Percentiles rank a stretch among this genome's conserved stretches.
Evolutionary conservation across 2,329 filamentous ascomycete genomes (phyloP).

Genomic region (Colletotrichum sublineola): DNA sequence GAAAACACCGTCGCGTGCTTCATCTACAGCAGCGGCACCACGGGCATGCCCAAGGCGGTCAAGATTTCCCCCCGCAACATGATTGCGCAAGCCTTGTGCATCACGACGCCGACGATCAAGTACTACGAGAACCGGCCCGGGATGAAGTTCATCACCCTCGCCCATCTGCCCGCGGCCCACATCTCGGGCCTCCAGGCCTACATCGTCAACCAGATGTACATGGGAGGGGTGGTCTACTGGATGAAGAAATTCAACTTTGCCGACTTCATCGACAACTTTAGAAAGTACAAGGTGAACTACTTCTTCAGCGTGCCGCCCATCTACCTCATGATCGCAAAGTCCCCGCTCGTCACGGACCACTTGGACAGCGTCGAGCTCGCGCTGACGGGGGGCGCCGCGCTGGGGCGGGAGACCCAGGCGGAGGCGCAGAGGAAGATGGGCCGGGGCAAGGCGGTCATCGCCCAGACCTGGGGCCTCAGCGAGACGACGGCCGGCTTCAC

Average conservation of each 20-base stretch:
- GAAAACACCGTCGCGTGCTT: conserved; percentile 57
- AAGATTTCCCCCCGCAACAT: conserved; percentile 60
- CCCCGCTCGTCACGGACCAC: conserved; percentile 66
- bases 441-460: conserved; percentile 55
- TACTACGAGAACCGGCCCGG: conserved; percentile 47
- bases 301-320: conserved; percentile 74
- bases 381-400: conserved; percentile 67
- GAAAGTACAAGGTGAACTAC: conserved; percentile 63
- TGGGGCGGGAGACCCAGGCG: conserved; percentile 66
- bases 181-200: conserved; percentile 62
- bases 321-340: conserved; percentile 70
- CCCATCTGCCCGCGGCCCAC: conserved; percentile 61
- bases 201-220: conserved; percentile 56
- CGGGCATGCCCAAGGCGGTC: conserved; percentile 63
- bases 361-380: conserved; percentile 64
- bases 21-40: conserved; percentile 64
- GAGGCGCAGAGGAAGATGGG: conserved; percentile 64
- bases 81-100: conserved; percentile 53
- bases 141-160: conserved; percentile 53
- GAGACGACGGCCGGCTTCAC: conserved; percentile 67
- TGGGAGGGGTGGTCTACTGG: conserved; percentile 68
- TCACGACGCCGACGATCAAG: conserved; percentile 48
- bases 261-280: conserved; percentile 66
- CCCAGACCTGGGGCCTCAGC: conserved; percentile 70
- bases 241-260: conserved; percentile 71